Conservation (phyloP, 352 stramenopile species). For the Phytophthora cryptogea region DNA sequence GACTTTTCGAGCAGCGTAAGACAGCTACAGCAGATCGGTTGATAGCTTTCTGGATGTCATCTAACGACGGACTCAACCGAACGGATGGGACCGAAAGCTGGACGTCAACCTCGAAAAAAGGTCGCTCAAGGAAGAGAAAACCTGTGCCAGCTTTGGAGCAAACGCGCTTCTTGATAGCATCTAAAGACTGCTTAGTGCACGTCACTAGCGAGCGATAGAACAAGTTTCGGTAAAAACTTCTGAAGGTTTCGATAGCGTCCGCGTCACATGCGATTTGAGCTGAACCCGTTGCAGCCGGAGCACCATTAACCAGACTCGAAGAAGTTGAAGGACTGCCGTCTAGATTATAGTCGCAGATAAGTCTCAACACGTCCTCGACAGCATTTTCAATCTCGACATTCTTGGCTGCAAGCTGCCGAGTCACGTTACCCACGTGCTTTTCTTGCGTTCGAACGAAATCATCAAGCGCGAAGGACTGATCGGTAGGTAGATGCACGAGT, state of each 20-base stretch:
- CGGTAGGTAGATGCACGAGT: slow-evolving; percentile 76
- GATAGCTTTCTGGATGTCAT: slow-evolving; percentile 87
- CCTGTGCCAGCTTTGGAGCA: slow-evolving; percentile 79
- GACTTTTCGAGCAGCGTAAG: slow-evolving; percentile 78
- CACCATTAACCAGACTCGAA: not conserved
- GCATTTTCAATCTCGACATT: slow-evolving; percentile 89
- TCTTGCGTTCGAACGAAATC: slow-evolving; percentile 89
- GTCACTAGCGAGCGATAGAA: slow-evolving; percentile 85
- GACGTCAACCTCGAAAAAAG: slow-evolving; percentile 90
- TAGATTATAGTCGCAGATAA: slow-evolving; percentile 74
- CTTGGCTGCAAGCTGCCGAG: slow-evolving; percentile 68
- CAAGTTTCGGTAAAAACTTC: slow-evolving; percentile 78
- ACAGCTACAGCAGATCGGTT: slow-evolving; percentile 82
- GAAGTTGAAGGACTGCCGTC: slow-evolving; percentile 32
- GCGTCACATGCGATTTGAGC: slow-evolving; percentile 34
- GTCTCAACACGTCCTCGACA: slow-evolving; percentile 76
- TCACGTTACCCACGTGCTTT: slow-evolving; percentile 66
- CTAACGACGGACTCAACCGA: slow-evolving; percentile 74
- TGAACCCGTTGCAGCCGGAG: not conserved
- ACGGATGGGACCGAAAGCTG: slow-evolving; percentile 84
- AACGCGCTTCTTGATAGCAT: slow-evolving; percentile 84
- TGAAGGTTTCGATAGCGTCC: slow-evolving; percentile 54
- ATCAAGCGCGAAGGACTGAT: slow-evolving; percentile 85
- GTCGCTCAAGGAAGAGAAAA: slow-evolving; percentile 82
- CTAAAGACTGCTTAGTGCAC: slow-evolving; percentile 78